Percentiles rank a stretch among this genome's conserved stretches.
phyloP scores from a whole-genome alignment of 1,284 basidiomycete genomes.

The Austroboletus novae-zelandiae region DNA sequence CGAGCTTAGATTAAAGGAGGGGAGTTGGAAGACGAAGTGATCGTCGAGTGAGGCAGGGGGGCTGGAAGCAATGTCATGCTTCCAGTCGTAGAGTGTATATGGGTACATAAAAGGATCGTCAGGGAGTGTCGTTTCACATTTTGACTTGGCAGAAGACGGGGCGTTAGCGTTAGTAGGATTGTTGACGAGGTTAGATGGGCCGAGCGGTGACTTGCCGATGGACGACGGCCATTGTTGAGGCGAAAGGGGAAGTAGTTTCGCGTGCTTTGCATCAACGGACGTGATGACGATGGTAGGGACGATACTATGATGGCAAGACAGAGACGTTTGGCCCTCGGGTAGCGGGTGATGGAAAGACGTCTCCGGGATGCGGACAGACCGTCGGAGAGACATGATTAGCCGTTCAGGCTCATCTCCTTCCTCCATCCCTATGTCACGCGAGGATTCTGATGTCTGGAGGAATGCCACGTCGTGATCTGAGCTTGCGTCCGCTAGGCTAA shows the following conservation, averaged over 20 bases:
- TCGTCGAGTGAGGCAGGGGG: background rate
- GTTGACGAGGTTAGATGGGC: conserved; percentile 12
- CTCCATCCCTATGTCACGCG: conserved; percentile 11
- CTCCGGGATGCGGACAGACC: background rate
- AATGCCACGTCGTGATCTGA: background rate
- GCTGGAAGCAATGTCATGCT: background rate
- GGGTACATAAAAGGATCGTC: conserved; percentile 24
- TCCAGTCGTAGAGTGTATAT: background rate
- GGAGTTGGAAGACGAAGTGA: conserved; percentile 13
- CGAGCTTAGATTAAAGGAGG: conserved; percentile 7
- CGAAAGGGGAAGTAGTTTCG: conserved; percentile 20
- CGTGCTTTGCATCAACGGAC: conserved; percentile 26
- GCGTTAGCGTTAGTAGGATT: conserved; percentile 6
- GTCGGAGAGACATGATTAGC: background rate
- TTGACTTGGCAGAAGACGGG: background rate
- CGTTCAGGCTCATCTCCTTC: background rate
- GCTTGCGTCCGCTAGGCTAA: conserved; percentile 17
- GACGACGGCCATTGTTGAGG: conserved; percentile 1
- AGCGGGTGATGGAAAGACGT: background rate
- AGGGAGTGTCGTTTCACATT: background rate
- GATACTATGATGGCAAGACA: conserved; percentile 1
- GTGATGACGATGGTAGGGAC: conserved; percentile 28
- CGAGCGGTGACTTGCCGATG: conserved; percentile 11
- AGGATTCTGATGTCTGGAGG: background rate
- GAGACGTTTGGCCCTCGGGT: background rate